Evolutionary conservation across 2,329 filamentous ascomycete species (phyloP), one percentile per base, ranked within the genome.

Genomic region (Venturia aucupariae): DNA sequence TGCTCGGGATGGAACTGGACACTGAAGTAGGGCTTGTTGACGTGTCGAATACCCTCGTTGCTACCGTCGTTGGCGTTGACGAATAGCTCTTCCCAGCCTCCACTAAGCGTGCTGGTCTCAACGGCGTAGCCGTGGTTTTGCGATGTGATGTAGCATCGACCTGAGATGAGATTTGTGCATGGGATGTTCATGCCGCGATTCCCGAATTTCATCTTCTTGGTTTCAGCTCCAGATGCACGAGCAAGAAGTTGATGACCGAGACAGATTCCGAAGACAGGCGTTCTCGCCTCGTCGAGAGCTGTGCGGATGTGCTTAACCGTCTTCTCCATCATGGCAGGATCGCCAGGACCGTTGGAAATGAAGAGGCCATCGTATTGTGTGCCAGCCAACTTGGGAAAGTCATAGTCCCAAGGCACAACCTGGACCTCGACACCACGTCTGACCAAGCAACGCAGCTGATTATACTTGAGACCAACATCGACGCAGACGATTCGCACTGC

Each of bases 1-100:
- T 92, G 96, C 78, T 99, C 94, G 0, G 94, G 94, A 74, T 99
- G 94, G 80, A 99, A 99, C 75, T 99, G 94, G n/a, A 97, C 94
- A 81, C 92, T 97, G 82, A 99, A 99, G 80, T 93, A 95, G 62
- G 94, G 94, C 72, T 87, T 89, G 75, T 81, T 84, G 60, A 84
- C 80, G 75, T 97, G 92, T 77, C 92, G 88, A 73, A 99, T 97
- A 78, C 94, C 94, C 80, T 99, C 94, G 77, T 99, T 99, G 78
- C 90, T 97, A 70, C 90, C 90, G 71, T 99, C 94, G 76, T 99
- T 99, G 77, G 94, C 93, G 73, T 99, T 99, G 72, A 97, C 89
- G 70, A 97, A 99, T 11, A 97, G 84, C 78, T 97, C 94, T 70
- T 88, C 85, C 94, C 94, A 99, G 67, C 87, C 90, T 17, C 83